Evolutionary conservation across 1,284 basidiomycete genomes (phyloP), one percentile per base, ranked within the genome.

Genomic region (Microstroma glucosiphilum): DNA sequence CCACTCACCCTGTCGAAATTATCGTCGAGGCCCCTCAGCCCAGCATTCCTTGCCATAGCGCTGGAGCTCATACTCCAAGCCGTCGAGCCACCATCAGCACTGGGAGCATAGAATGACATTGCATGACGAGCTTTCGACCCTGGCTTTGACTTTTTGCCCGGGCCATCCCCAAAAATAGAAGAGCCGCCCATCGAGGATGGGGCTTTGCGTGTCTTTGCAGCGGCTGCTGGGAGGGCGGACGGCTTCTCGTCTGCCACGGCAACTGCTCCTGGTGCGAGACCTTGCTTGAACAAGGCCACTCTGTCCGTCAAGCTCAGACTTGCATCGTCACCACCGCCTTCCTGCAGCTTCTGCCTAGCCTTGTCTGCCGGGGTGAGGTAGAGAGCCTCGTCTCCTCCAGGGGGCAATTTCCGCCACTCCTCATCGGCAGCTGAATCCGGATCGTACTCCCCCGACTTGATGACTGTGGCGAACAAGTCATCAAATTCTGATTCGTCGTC

Each of bases 31-130:
- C 87, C 88, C 54, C 89, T 86, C 41, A 98, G 81, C 0, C 91
- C 88, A 71, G 92, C 87, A 73, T 92, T 98, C 48, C 96, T 85
- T 81, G 87, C 91, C 89, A 98, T 92, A 25, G 91, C 91, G 2
- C 91, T 93, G 71, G 90, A 92, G 75, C 89, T 94, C 94, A 99
- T 97, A 25, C 69, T 71, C 71, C 74, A 78, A 13, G 73, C 71
- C 11, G 75, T 73, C 37, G 70, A 68, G 17, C 73, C 72, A 25
- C 76, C 72, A 40, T 70, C 69, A 3, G 70, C 70, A 23, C 70
- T 71, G 1, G 68, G 69, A 3, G 69, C 73, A 48, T 69, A 65
- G 40, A 67, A 76, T 55, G 65, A 68, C 6, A 72, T 73, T 1
- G 75, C 76, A 26, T 72, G 61, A 8, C 75, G 67, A 0, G 76